Percentiles rank a stretch among this genome's conserved stretches.
Evolutionary conservation across 495 filamentous ascomycete genomes (phyloP).

Genomic region (Parathielavia appendiculata): DNA sequence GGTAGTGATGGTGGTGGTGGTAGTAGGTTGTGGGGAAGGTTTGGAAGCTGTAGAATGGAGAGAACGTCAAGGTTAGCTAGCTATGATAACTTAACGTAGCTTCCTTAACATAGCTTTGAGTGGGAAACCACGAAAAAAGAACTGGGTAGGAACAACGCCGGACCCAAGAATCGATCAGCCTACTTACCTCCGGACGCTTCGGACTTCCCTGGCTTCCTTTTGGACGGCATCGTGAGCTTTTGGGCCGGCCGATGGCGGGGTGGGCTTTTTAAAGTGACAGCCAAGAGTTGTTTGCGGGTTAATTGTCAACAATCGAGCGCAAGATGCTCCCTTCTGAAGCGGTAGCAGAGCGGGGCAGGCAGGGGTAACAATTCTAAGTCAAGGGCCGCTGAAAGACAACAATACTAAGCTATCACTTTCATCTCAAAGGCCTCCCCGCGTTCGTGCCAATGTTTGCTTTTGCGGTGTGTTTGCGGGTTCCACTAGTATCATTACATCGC

Average conservation of each 20-base stretch:
- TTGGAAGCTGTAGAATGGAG: conserved; percentile 2
- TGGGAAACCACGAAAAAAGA: background rate
- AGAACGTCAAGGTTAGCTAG: background rate
- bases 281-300: conserved; percentile 7
- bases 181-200: conserved; percentile 30
- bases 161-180: background rate
- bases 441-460: conserved; percentile 1
- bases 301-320: conserved; percentile 7
- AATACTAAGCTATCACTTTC: conserved; percentile 13
- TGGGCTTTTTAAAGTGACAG: conserved; percentile 6
- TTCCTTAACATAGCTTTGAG: background rate
- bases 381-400: conserved; percentile 10
- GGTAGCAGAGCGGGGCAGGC: conserved; percentile 5
- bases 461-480: background rate
- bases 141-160: background rate
- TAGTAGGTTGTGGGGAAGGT: background rate
- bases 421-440: background rate
- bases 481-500: conserved; percentile 4
- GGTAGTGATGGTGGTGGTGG: background rate
- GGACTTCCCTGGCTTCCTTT: conserved; percentile 31
- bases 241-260: conserved; percentile 13
- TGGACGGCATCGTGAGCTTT: conserved; percentile 32
- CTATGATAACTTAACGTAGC: background rate
- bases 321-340: background rate
- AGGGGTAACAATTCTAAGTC: conserved; percentile 12